A percentile compares a stretch with the other conserved stretches of the same genome.
Conservation (phyloP, 805 yeast genomes). For the Cyberlindnera subsufficiens region DNA sequence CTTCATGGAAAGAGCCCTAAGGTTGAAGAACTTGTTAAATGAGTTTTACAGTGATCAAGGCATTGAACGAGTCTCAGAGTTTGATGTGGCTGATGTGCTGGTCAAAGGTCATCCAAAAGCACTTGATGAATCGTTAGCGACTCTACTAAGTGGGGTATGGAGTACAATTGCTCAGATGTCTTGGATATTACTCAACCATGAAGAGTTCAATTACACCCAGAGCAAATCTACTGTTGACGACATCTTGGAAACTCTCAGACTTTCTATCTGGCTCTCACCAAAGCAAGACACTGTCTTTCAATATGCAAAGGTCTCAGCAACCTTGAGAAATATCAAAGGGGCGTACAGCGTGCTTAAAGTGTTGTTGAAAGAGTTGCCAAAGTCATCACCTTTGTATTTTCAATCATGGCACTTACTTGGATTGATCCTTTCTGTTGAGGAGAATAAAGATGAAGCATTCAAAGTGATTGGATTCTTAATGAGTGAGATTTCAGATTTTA, state of each 20-base stretch:
- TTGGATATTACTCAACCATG: slow-evolving; percentile 5
- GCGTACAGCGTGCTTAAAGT: slow-evolving; percentile 42
- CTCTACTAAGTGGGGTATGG: slow-evolving; percentile 11
- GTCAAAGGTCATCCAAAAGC: background rate
- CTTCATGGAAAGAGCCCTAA: slow-evolving; percentile 4
- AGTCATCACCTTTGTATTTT: slow-evolving; percentile 38
- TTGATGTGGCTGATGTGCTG: slow-evolving; percentile 2
- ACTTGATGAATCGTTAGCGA: slow-evolving; percentile 2
- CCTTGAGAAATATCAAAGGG: slow-evolving; percentile 34
- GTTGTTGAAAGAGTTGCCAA: slow-evolving; percentile 28
- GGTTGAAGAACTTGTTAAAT: slow-evolving; percentile 8
- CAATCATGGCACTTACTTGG: slow-evolving; percentile 65
- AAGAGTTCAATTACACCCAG: slow-evolving; percentile 8
- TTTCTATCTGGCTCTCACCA: slow-evolving; percentile 14
- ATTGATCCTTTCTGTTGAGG: slow-evolving; percentile 56
- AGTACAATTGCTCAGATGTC: slow-evolving; percentile 10
- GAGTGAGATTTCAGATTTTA: slow-evolving; percentile 33
- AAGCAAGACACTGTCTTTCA: slow-evolving; percentile 24
- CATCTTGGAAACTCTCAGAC: slow-evolving; percentile 7
- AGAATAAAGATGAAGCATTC: slow-evolving; percentile 49
- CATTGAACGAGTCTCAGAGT: slow-evolving; percentile 2
- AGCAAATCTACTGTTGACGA: background rate
- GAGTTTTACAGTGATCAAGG: slow-evolving; percentile 10
- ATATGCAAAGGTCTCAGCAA: slow-evolving; percentile 45
- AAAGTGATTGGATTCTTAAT: slow-evolving; percentile 46